phyloP scores from a whole-genome alignment of 2,329 filamentous ascomycete genomes.

The Penicillium sp. region DNA sequence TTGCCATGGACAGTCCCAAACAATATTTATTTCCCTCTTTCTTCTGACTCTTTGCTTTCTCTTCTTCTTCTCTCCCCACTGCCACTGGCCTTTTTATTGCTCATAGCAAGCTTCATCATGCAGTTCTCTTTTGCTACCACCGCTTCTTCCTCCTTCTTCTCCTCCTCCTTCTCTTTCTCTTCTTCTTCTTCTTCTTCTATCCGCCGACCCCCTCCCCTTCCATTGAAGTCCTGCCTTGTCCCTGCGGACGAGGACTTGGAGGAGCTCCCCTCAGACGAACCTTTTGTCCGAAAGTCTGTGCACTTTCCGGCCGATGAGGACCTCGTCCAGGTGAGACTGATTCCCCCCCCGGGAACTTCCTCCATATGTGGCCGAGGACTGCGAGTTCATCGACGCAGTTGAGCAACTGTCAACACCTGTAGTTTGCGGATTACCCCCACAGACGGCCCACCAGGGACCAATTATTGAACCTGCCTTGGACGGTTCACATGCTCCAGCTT shows the following conservation, averaged over 20 bases:
- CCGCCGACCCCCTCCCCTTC: not conserved
- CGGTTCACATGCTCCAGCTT: no score
- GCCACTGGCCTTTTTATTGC: conserved; percentile 5
- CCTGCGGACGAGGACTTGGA: not conserved
- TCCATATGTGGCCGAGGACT: no score
- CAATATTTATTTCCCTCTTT: not conserved
- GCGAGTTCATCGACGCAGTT: no score
- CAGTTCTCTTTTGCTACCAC: no score
- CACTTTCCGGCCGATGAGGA: not conserved
- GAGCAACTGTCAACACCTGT: no score
- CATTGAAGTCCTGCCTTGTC: conserved; percentile 1
- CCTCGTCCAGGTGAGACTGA: not conserved
- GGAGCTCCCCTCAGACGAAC: not conserved
- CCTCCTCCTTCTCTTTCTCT: no score
- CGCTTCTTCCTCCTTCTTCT: not conserved
- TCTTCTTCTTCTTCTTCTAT: not conserved
- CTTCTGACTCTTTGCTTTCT: not conserved
- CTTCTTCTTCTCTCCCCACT: conserved; percentile 5
- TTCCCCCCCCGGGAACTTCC: no score
- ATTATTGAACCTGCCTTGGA: no score
- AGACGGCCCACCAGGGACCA: no score
- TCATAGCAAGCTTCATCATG: no score
- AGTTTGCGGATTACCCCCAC: no score
- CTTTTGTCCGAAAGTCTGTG: not conserved
- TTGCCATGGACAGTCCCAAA: not conserved